Base-by-base conservation (phyloP, 2,329 filamentous ascomycete species). In the Cladosporium sp. region DNA sequence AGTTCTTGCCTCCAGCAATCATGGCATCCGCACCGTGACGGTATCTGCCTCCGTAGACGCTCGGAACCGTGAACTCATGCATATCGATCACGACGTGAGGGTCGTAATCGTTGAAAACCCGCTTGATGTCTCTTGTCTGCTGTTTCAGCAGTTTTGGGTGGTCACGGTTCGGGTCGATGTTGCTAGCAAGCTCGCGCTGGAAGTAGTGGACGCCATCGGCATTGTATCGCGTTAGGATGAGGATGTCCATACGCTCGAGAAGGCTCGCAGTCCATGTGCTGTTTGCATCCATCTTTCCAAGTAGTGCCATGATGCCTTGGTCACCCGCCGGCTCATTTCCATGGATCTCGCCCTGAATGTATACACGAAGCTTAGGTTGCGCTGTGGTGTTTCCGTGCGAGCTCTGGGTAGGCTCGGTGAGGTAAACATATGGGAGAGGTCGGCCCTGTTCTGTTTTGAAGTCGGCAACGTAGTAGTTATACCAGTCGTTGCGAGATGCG, bases 311-410 rank as follows among this genome's bases (percentile, higher is more conserved):
- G 16, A 74, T 68, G 0, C 76, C 74, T 64, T 78, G 75, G 57
- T 78, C 76, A 3, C 75, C 77, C 4, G 75, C 77, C 14, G 77
- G 76, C 62, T 79, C 77, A 58, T 78, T 77, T 2, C 77, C 77
- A 49, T 78, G 77, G 0, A 77, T 74, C 16, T 69, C 74, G 13
- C 73, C 76, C 60, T 79, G 77, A 7, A 79, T 72, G 73, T 76
- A 79, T 14, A 79, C 72, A 25, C 72, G 70, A 8, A 78, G 57
- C 59, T 78, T 78, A 65, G 61, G 57, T 58, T 66, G 14, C 39
- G 60, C 36, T 11, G 43, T 49, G 36, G 28, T 18, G 34, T 65
- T 63, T 30, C 49, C 46, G 11, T 43, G 23, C 32, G 60, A 49
- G 26, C 58, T 64, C 21, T 60, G 43, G 14, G 43, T 58, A 48